Conservation (phyloP, 1,139 yeast species). For the Spencermartinsiella ligniputridi region DNA sequence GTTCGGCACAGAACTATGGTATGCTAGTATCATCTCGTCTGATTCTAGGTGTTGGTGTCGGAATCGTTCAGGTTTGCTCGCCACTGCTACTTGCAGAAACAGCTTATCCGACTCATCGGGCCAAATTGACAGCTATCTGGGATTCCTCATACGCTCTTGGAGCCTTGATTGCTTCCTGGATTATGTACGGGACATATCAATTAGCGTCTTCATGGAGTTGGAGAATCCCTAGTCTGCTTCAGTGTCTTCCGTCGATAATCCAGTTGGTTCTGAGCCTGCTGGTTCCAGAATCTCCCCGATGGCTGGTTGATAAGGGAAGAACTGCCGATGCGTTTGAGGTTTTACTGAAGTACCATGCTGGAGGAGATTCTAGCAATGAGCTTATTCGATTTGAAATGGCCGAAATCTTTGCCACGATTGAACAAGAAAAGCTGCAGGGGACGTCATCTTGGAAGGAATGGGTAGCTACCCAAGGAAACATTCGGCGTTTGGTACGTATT, state of each 20-base stretch:
- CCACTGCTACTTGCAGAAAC: constrained; percentile 33
- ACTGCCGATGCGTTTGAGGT: constrained; percentile 44
- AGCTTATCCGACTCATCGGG: constrained; percentile 43
- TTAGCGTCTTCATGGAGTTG: constrained; percentile 40
- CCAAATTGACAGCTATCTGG: constrained; percentile 42
- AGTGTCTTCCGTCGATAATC: constrained; percentile 4
- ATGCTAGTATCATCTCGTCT: constrained; percentile 36
- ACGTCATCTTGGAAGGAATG: constrained; percentile 28
- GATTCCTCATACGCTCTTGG: constrained; percentile 53
- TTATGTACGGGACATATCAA: constrained; percentile 43
- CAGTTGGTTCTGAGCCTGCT: constrained; percentile 7
- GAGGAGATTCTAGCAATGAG: constrained; percentile 18
- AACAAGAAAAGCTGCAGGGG: constrained; percentile 8
- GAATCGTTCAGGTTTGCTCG: constrained; percentile 29
- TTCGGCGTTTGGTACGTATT: constrained; percentile 10
- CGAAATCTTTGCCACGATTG: constrained; percentile 14
- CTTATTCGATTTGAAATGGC: constrained; percentile 14
- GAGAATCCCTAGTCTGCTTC: constrained; percentile 29
- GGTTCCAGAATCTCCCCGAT: constrained; percentile 48
- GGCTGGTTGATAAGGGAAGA: constrained; percentile 48
- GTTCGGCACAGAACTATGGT: constrained; percentile 8
- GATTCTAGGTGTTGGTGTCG: constrained; percentile 18
- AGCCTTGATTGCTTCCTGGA: constrained; percentile 46
- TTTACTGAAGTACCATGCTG: constrained; percentile 26
- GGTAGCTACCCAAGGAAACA: constrained; percentile 11